phyloP scores from a whole-genome alignment of 2,329 filamentous ascomycete species.

The Fusarium beomiforme region DNA sequence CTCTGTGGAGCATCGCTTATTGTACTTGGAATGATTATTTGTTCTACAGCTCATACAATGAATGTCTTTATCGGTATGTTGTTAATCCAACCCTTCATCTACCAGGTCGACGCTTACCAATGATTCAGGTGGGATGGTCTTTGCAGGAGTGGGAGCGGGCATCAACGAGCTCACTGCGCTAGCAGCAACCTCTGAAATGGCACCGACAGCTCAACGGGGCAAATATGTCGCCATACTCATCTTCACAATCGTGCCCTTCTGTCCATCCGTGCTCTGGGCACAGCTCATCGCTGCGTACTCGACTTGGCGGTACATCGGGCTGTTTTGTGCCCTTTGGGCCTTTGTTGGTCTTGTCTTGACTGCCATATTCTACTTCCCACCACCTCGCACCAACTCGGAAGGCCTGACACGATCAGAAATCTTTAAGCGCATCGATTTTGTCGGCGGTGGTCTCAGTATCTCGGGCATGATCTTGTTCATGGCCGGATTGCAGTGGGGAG shows the following conservation, averaged over 20 bases:
- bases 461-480: background rate
- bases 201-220: background rate
- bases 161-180: background rate
- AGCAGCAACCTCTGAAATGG: background rate
- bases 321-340: background rate
- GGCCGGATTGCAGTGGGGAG: background rate
- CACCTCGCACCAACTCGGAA: background rate
- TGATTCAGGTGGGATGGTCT: background rate
- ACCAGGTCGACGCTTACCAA: fast-evolving
- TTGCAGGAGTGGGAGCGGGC: background rate
- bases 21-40: background rate
- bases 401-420: background rate
- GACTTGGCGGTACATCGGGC: background rate
- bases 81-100: fast-evolving
- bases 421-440: background rate
- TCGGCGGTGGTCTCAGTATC: background rate
- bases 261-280: background rate
- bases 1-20: background rate
- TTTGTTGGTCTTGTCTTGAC: background rate
- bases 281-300: background rate
- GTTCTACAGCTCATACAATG: background rate
- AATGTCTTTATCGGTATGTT: background rate
- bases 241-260: background rate
- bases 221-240: background rate
- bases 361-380: background rate